phyloP scores from a whole-genome alignment of 805 yeast species.

The Tetrapisispora arboricola region DNA sequence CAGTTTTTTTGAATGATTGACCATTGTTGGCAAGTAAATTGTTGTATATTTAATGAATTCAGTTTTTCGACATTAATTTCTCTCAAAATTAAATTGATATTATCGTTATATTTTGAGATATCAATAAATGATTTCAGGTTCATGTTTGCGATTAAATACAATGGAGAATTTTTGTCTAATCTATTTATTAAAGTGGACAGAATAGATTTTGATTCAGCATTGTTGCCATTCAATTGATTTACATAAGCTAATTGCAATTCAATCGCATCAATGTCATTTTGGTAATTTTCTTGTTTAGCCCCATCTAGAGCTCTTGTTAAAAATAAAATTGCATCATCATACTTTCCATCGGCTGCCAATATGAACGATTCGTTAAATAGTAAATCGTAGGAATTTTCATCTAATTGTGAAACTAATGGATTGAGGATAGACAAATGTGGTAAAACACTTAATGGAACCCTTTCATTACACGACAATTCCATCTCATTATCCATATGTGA shows the following conservation, averaged over 20 bases:
- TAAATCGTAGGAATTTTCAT: conserved; percentile 43
- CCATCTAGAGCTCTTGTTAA: conserved; percentile 37
- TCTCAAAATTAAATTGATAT: conserved; percentile 25
- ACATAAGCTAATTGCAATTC: conserved; percentile 50
- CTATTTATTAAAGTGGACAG: conserved; percentile 27
- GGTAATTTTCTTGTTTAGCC: conserved; percentile 33
- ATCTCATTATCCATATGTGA: conserved; percentile 31
- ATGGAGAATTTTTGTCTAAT: conserved; percentile 17
- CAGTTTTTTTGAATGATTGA: conserved; percentile 13
- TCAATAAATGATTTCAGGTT: conserved; percentile 24
- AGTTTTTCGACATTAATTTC: conserved; percentile 26
- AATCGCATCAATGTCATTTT: conserved; percentile 51
- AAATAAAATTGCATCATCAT: conserved; percentile 31
- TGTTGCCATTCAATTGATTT: conserved; percentile 33
- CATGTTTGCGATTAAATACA: conserved; percentile 25
- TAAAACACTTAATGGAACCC: conserved; percentile 51
- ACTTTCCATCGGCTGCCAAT: conserved; percentile 36
- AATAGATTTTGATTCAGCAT: conserved; percentile 29
- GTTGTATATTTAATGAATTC: conserved; percentile 13
- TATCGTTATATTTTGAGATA: conserved; percentile 24
- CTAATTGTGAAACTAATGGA: conserved; percentile 10
- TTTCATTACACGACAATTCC: conserved; percentile 59
- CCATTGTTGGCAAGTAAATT: conserved; percentile 23
- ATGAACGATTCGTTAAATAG: conserved; percentile 56
- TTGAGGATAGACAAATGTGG: conserved; percentile 8